Conservation (phyloP, 345 rosid genomes). For the Eucalyptus regnans region DNA sequence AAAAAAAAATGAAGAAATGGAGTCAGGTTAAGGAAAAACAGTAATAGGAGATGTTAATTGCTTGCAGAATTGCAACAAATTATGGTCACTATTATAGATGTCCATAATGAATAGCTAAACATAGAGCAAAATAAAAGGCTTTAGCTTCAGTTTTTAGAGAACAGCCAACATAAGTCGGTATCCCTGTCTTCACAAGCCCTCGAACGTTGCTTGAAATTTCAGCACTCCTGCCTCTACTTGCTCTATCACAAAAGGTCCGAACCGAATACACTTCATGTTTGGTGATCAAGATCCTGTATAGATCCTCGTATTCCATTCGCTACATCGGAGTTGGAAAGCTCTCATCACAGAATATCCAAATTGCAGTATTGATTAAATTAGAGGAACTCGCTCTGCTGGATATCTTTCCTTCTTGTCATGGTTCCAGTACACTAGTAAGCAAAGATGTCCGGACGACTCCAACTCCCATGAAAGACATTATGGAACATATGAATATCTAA, state of each 20-base stretch:
- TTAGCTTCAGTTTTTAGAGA: not conserved
- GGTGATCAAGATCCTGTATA: not conserved
- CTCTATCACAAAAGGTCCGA: not conserved
- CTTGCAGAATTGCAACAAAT: not conserved
- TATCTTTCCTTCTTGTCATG: not conserved
- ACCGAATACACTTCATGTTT: not conserved
- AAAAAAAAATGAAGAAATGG: not conserved
- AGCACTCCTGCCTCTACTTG: not conserved
- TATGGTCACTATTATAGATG: not conserved
- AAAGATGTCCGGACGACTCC: not conserved
- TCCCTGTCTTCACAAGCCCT: not conserved
- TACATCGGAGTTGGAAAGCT: not conserved
- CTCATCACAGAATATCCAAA: not conserved
- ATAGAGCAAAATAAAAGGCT: not conserved
- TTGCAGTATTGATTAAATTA: not conserved
- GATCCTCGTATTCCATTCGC: not conserved
- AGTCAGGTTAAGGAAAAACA: not conserved
- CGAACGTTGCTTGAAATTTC: not conserved
- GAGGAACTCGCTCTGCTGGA: not conserved
- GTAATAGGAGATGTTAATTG: not conserved
- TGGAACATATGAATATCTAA: not conserved
- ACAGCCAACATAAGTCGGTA: not conserved
- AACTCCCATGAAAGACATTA: not conserved
- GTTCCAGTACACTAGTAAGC: not conserved
- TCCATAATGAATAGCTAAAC: not conserved